Conservation (phyloP, 345 rosid species). For the Salix purpurea region DNA sequence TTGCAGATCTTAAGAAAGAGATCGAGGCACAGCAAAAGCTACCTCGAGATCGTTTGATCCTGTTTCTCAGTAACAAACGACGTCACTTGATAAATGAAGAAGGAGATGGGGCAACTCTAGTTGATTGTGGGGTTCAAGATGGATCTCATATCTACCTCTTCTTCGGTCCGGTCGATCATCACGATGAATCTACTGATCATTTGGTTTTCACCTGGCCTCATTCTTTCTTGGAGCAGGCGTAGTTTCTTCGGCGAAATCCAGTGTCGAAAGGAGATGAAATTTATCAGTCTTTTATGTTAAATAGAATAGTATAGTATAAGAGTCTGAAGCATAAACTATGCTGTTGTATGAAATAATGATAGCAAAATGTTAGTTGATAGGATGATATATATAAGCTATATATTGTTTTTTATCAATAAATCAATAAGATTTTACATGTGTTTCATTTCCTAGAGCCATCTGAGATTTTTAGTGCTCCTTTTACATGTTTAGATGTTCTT, state of each 20-base stretch:
- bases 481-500: not conserved
- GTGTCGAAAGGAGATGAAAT: not conserved
- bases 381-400: not conserved
- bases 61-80: conserved; percentile 31
- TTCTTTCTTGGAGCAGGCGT: not conserved
- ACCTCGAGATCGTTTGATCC: conserved; percentile 50
- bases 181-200: conserved; percentile 14
- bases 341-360: not conserved
- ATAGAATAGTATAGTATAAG: not conserved
- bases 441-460: not conserved
- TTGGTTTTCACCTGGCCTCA: conserved; percentile 6
- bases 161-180: conserved; percentile 29
- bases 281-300: not conserved
- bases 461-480: not conserved
- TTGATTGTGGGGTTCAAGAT: conserved; percentile 46
- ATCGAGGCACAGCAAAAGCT: conserved; percentile 42
- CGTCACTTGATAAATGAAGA: conserved; percentile 14
- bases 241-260: not conserved
- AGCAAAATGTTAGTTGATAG: not conserved
- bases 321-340: not conserved
- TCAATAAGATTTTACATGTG: not conserved
- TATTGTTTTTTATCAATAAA: not conserved
- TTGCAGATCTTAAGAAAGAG: conserved; percentile 53
- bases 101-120: conserved; percentile 39
- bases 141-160: conserved; percentile 63